phyloP scores from a whole-genome alignment of 2,329 filamentous ascomycete genomes.

The Cyclaneusma minus region DNA sequence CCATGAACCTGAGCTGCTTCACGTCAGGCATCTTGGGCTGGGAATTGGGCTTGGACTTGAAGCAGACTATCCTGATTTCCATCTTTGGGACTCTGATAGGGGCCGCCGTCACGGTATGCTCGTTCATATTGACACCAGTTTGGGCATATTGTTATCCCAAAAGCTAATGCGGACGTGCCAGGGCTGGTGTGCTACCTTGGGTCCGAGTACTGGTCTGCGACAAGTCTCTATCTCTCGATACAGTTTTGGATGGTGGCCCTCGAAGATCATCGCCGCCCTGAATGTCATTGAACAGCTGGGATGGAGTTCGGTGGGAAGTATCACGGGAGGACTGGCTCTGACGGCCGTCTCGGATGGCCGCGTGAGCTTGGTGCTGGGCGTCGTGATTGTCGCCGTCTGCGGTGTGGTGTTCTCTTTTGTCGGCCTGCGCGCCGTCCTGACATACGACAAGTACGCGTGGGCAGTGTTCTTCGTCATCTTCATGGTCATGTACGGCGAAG shows the following conservation, averaged over 20 bases:
- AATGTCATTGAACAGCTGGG: slow-evolving; percentile 16
- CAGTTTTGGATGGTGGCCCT: slow-evolving; percentile 33
- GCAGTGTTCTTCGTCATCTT: slow-evolving; percentile 28
- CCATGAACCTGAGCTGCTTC: slow-evolving; percentile 35
- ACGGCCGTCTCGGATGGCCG: slow-evolving; percentile 9
- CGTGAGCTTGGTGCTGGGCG: slow-evolving; percentile 8
- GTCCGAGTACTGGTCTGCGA: slow-evolving; percentile 31
- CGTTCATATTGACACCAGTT: not conserved
- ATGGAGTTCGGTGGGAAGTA: slow-evolving; percentile 11
- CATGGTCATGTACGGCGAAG: slow-evolving; percentile 31
- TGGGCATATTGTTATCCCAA: not conserved
- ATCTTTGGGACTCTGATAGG: slow-evolving; percentile 30
- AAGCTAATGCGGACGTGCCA: slow-evolving; percentile 4
- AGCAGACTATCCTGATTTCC: slow-evolving; percentile 26
- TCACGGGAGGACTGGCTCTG: slow-evolving; percentile 10
- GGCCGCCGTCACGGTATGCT: slow-evolving; percentile 20
- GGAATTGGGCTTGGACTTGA: slow-evolving; percentile 29
- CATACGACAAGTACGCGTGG: slow-evolving; percentile 13
- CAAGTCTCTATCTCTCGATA: slow-evolving; percentile 34
- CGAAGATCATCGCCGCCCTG: slow-evolving; percentile 28
- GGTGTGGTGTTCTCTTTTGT: slow-evolving; percentile 13
- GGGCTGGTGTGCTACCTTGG: slow-evolving; percentile 33
- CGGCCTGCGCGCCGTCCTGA: slow-evolving; percentile 12
- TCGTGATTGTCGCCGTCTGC: slow-evolving; percentile 9
- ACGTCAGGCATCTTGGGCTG: slow-evolving; percentile 33